Conservation (phyloP, 1,284 basidiomycete genomes). For the Lentinula novae-zelandiae region DNA sequence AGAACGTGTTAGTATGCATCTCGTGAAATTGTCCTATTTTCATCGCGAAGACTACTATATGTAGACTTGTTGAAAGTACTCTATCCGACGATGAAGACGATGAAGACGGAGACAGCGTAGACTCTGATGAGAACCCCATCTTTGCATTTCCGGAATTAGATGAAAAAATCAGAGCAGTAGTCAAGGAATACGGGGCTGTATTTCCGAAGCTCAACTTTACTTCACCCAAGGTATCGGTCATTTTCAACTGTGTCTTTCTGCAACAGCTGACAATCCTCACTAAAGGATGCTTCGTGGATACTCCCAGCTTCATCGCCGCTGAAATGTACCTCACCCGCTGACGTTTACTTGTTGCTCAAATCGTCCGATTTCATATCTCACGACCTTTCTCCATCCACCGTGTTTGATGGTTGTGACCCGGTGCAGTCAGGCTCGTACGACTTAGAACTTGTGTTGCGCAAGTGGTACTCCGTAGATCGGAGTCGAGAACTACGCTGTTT, state of each 20-base stretch:
- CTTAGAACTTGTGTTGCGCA: conserved; percentile 87
- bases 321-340: conserved; percentile 83
- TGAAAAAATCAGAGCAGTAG: conserved; percentile 61
- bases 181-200: conserved; percentile 74
- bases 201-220: conserved; percentile 98
- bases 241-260: conserved; percentile 17
- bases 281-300: conserved; percentile 90
- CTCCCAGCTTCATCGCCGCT: conserved; percentile 83
- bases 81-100: conserved; percentile 58
- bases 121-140: conserved; percentile 31
- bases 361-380: conserved; percentile 89
- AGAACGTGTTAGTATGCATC: conserved; percentile 53
- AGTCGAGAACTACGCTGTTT: conserved; percentile 88
- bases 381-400: conserved; percentile 60
- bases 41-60: conserved; percentile 19
- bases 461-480: conserved; percentile 85
- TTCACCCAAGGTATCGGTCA: conserved; percentile 67
- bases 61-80: conserved; percentile 47
- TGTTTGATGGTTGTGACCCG: conserved; percentile 59
- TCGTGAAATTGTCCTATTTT: conserved; percentile 15
- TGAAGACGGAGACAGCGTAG: conserved; percentile 26
- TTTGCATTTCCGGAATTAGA: conserved; percentile 81
- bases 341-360: conserved; percentile 92
- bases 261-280: neutral
- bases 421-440: conserved; percentile 36